Percentiles rank a stretch among this genome's conserved stretches.
Evolutionary conservation across 495 filamentous ascomycete genomes (phyloP).

Genomic region (Tetracladium marchalianum): DNA sequence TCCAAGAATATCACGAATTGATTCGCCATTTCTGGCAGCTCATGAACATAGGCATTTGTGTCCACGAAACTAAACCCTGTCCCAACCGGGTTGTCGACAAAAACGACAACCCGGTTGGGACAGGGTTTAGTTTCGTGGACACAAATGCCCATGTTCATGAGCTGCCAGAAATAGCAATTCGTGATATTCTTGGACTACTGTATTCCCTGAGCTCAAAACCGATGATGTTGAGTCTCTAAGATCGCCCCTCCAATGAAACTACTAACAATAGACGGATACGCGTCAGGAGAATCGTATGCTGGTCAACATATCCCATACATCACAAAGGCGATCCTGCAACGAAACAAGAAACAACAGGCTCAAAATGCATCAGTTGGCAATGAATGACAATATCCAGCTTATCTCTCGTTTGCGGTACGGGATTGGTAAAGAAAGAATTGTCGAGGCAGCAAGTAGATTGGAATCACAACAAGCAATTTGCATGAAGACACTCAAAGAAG

Average conservation of each 20-base stretch:
- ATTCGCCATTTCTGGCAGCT: constrained; percentile 78
- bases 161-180: constrained; percentile 86
- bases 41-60: constrained; percentile 72
- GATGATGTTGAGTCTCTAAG: constrained; percentile 69
- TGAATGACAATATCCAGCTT: constrained; percentile 95
- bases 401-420: constrained; percentile 67
- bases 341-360: constrained; percentile 46
- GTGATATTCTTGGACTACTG: constrained; percentile 69
- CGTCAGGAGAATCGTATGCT: constrained; percentile 90
- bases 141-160: constrained; percentile 78
- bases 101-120: constrained; percentile 88
- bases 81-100: constrained; percentile 93
- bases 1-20: constrained; percentile 85
- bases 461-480: constrained; percentile 64
- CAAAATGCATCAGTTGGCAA: constrained; percentile 87
- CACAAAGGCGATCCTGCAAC: constrained; percentile 73
- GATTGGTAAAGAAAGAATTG: constrained; percentile 58
- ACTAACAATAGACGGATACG: constrained; percentile 58
- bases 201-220: constrained; percentile 87
- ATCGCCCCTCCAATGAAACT: neutral
- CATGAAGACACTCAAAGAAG: constrained; percentile 42
- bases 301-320: constrained; percentile 98
- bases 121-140: constrained; percentile 91
- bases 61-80: constrained; percentile 95
- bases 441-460: constrained; percentile 49